Evolutionary conservation across 192 early-diverging fungal species (phyloP), one percentile per base, ranked within the genome.

Genomic region (Linnemannia schmuckeri): DNA sequence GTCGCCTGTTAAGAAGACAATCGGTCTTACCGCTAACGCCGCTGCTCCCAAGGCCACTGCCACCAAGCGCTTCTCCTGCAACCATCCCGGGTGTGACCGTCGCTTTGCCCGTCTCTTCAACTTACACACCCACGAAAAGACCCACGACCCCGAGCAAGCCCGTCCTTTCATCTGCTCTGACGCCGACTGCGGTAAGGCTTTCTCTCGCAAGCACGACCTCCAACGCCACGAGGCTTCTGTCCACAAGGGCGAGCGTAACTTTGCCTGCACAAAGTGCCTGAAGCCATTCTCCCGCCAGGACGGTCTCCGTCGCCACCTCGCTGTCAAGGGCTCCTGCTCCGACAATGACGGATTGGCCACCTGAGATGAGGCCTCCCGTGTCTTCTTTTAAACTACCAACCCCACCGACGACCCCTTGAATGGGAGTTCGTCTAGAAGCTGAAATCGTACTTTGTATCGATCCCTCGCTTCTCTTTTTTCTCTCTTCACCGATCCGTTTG

Each of bases 191-290:
- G 74, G 78, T 22, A 93, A 93, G 54, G 80, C 88, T 27, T 96
- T 96, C 78, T 90, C 91, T 24, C 82, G 94, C 49, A 95, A 93
- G 52, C 94, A 95, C 82, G 95, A 96, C 83, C 83, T 96, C 46
- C 92, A 93, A 72, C 91, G 95, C 42, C 95, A 96, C 47, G 85
- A 90, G 40, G 86, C 83, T n/a, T 89, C 90, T 1, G 93, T 95
- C 41, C 94, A 95, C 81, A 90, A 92, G 55, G 91, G 93, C 37
- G 92, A 91, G 79, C 92, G 92, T 47, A 86, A 88, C n/a, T 94
- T 91, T 82, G 73, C 80, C 30, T 95, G 94, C 81, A 55, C 72
- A 6, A 76, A 57, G 37, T 95, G 94, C 78, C 72, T 85, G 24
- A 90, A 91, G 66, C 87, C 86, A 0, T 95, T 95, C 82, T 90